phyloP scores from a whole-genome alignment of 176 grass and related monocot genomes.

The Bonia amplexicaulis region DNA sequence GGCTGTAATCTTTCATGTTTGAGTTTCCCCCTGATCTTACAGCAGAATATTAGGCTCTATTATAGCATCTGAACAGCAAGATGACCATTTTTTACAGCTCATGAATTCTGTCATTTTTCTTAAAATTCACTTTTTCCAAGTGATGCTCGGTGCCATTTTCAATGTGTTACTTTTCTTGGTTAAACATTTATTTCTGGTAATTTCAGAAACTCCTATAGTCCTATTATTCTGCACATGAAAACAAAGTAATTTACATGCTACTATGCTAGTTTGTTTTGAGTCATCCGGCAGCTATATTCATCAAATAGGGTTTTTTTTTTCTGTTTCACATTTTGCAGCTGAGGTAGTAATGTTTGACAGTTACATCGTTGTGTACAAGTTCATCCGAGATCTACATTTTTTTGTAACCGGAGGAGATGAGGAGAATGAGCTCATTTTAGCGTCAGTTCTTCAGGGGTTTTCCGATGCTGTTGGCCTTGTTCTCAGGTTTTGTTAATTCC shows the following conservation, averaged over 20 bases:
- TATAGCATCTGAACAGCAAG: background rate
- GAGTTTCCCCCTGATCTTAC: background rate
- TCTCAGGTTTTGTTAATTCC: constrained; percentile 35
- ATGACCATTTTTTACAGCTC: background rate
- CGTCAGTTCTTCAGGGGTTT: constrained; percentile 68
- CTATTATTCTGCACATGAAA: background rate
- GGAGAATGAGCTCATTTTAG: constrained; percentile 79
- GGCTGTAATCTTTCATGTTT: background rate
- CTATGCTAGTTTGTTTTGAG: background rate
- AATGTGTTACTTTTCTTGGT: background rate
- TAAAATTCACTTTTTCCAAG: background rate
- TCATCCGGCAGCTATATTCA: background rate
- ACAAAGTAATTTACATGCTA: background rate
- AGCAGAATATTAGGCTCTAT: background rate
- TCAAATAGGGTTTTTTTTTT: background rate
- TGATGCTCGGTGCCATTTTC: background rate
- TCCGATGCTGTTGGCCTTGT: constrained; percentile 48
- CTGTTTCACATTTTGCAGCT: constrained; percentile 31
- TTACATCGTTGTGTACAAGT: constrained; percentile 68
- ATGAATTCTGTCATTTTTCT: background rate
- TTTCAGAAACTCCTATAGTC: background rate
- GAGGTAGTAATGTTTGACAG: constrained; percentile 66
- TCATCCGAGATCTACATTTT: constrained; percentile 67
- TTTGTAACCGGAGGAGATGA: constrained; percentile 78
- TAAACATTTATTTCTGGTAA: background rate